Evolutionary conservation across 179 eudicot genomes (phyloP).

Genomic region (Patellifolia procumbens): DNA sequence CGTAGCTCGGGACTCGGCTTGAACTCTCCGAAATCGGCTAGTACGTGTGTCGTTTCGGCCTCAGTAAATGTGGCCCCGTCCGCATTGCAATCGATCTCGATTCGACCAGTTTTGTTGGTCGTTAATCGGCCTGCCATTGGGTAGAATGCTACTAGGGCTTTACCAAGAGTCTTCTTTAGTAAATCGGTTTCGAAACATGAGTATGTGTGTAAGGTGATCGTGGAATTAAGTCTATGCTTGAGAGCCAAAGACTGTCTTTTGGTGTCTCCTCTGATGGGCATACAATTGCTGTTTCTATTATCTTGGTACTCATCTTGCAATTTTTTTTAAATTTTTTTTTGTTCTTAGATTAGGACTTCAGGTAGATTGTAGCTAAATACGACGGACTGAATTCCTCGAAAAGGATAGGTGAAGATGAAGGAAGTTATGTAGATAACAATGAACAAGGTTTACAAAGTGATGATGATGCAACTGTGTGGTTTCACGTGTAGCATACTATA

Average conservation of each 20-base stretch:
- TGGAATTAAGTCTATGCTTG: constrained; percentile 17
- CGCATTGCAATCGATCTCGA: constrained; percentile 24
- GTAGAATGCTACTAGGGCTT: constrained; percentile 17
- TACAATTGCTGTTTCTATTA: constrained; percentile 9
- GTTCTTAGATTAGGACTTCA: too few species aligned
- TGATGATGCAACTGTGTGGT: too few species aligned
- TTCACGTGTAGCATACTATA: too few species aligned
- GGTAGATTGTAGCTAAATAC: too few species aligned
- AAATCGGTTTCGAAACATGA: neutral
- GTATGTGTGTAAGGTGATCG: constrained; percentile 21
- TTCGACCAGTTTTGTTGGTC: constrained; percentile 3
- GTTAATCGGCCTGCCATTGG: constrained; percentile 21
- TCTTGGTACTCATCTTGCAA: neutral
- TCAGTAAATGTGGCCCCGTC: constrained; percentile 23
- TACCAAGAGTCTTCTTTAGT: constrained; percentile 12
- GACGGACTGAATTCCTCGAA: too few species aligned
- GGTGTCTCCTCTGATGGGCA: constrained; percentile 22
- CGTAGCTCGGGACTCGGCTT: neutral
- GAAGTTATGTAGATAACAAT: too few species aligned
- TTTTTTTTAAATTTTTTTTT: neutral
- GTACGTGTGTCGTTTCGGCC: neutral
- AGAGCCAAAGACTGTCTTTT: constrained; percentile 3
- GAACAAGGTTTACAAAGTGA: too few species aligned
- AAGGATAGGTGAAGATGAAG: too few species aligned
- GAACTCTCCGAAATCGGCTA: constrained; percentile 20